A percentile compares a stretch with the other conserved stretches of the same genome.
phyloP scores from a whole-genome alignment of 257 asterid genomes.

The Salvia hispanica region DNA sequence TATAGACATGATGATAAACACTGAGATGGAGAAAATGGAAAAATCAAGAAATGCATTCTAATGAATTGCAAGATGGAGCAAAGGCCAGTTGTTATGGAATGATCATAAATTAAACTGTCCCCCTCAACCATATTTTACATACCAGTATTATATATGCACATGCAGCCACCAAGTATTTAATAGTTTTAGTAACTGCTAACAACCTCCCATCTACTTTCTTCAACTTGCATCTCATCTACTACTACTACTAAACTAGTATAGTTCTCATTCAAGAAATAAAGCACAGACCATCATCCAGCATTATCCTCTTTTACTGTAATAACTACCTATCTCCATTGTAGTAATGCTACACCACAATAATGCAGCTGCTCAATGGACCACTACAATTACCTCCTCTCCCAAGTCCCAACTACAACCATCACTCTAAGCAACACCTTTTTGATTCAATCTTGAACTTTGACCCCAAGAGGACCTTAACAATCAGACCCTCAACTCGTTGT shows the following conservation, averaged over 20 bases:
- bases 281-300: conserved; percentile 6
- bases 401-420: conserved; percentile 11
- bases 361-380: conserved; percentile 37
- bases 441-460: neutral
- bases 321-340: conserved; percentile 6
- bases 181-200: conserved; percentile 28
- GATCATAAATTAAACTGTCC: neutral
- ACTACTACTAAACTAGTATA: neutral
- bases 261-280: neutral
- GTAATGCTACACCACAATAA: conserved; percentile 3
- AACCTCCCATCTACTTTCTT: conserved; percentile 22
- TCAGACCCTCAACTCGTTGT: too few relatives aligned
- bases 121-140: conserved; percentile 9
- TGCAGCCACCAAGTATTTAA: conserved; percentile 15
- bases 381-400: conserved; percentile 23
- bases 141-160: neutral
- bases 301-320: conserved; percentile 18
- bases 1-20: too few relatives aligned
- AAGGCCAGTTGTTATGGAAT: neutral
- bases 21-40: neutral
- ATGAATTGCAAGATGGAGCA: too few relatives aligned
- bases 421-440: neutral
- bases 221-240: conserved; percentile 19
- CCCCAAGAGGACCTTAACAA: neutral
- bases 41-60: neutral